phyloP scores from a whole-genome alignment of 768 basidiomycete genomes.

The Phylloporus sp. region DNA sequence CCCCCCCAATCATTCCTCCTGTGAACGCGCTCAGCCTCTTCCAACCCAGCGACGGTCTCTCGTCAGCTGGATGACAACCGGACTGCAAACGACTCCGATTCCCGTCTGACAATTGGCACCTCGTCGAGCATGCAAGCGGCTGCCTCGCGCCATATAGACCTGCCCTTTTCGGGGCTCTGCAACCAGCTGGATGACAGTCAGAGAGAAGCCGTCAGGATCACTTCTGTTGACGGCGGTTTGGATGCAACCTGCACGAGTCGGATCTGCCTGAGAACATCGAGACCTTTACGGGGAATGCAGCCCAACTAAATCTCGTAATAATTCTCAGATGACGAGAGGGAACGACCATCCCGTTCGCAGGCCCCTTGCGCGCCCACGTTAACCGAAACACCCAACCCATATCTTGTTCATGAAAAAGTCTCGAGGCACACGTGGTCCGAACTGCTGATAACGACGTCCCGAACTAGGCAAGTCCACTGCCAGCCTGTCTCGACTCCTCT shows the following conservation, averaged over 20 bases:
- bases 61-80: constrained; percentile 3
- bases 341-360: constrained; percentile 12
- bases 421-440: constrained; percentile 8
- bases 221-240: constrained; percentile 15
- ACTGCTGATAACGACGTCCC: constrained; percentile 14
- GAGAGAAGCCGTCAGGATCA: constrained; percentile 18
- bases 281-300: constrained; percentile 12
- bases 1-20: constrained; percentile 21
- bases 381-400: constrained; percentile 18
- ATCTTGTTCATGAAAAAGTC: constrained; percentile 6
- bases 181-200: constrained; percentile 13
- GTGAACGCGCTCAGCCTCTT: constrained; percentile 17
- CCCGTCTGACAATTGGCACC: constrained; percentile 5
- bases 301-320: constrained; percentile 10
- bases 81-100: constrained; percentile 12
- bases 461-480: constrained; percentile 7
- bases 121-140: neutral
- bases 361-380: constrained; percentile 10
- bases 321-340: constrained; percentile 18
- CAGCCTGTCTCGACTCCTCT: neutral
- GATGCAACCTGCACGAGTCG: constrained; percentile 16
- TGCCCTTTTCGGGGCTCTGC: constrained; percentile 6
- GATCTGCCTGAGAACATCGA: constrained; percentile 29
- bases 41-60: constrained; percentile 25
- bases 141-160: neutral